phyloP scores from a whole-genome alignment of 2,329 filamentous ascomycete species.

The Sclerotinia glacialis region DNA sequence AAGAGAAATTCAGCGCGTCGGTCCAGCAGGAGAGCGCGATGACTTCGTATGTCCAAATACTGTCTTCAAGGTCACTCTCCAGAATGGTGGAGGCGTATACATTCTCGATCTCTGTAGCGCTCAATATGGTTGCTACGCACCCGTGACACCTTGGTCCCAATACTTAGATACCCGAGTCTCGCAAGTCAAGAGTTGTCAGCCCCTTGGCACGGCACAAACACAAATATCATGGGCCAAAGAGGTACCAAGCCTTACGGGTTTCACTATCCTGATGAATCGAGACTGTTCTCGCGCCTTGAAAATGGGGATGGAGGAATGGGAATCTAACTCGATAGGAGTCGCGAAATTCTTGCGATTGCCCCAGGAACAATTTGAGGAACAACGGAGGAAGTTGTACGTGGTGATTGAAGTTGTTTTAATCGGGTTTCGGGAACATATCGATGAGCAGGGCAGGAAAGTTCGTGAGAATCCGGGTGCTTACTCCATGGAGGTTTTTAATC shows the following conservation, averaged over 20 bases:
- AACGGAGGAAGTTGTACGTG: background rate
- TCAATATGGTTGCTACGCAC: conserved; percentile 24
- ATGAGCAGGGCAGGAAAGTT: background rate
- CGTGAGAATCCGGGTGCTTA: too few relatives aligned
- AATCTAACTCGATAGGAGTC: background rate
- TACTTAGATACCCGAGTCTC: background rate
- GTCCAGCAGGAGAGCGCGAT: background rate
- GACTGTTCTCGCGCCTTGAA: background rate
- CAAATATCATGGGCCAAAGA: too few relatives aligned
- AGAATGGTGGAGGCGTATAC: conserved; percentile 17
- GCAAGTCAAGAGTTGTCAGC: too few relatives aligned
- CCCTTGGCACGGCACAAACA: too few relatives aligned
- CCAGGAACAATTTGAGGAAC: background rate
- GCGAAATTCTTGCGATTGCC: background rate
- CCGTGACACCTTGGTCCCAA: conserved; percentile 13
- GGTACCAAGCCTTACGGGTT: too few relatives aligned
- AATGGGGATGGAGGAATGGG: background rate
- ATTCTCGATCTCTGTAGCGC: conserved; percentile 24
- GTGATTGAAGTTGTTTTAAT: background rate
- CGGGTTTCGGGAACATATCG: background rate
- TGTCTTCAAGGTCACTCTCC: conserved; percentile 13
- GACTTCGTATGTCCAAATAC: background rate
- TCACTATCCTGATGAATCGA: background rate
- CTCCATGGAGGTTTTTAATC: too few relatives aligned
- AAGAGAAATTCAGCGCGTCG: conserved; percentile 2